A percentile compares a stretch with the other conserved stretches of the same genome.
Evolutionary conservation across 2,329 filamentous ascomycete species (phyloP).

Genomic region (Fusarium humuli): DNA sequence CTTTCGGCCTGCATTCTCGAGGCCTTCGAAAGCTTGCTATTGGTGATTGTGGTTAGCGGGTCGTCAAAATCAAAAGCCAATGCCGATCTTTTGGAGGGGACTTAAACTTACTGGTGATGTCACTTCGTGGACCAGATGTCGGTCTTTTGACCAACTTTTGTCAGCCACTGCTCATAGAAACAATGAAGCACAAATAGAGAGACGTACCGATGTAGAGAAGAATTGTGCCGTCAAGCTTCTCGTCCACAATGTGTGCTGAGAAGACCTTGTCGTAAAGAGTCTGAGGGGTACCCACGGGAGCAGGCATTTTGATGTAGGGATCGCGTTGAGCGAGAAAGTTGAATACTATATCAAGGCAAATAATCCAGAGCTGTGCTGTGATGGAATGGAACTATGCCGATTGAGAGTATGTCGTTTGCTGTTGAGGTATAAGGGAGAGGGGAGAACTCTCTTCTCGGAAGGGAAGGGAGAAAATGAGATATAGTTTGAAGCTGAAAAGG

Average conservation of each 20-base stretch:
- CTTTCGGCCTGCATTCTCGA: constrained; percentile 86
- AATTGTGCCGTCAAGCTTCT: constrained; percentile 92
- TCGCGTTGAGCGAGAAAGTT: constrained; percentile 2
- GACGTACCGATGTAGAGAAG: constrained; percentile 89
- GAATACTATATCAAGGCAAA: neutral
- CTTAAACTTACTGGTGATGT: constrained; percentile 82
- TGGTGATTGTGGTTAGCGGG: constrained; percentile 32
- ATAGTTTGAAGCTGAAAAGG: neutral
- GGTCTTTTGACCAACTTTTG: constrained; percentile 64
- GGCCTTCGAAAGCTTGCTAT: constrained; percentile 95
- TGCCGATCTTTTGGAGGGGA: constrained; percentile 9
- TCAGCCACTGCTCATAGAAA: constrained; percentile 21
- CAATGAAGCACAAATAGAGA: constrained; percentile 12
- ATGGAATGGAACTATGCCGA: neutral
- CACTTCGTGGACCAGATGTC: constrained; percentile 98
- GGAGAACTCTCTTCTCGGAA: neutral
- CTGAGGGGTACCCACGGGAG: constrained; percentile 75
- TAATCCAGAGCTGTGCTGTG: neutral
- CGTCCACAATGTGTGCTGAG: constrained; percentile 91
- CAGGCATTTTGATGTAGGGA: constrained; percentile 73
- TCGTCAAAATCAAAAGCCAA: constrained; percentile 4
- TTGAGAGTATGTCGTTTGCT: constrained; percentile 5
- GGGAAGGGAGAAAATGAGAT: neutral
- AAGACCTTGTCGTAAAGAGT: constrained; percentile 99
- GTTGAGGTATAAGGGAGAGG: constrained; percentile 2